Evolutionary conservation across 2,329 filamentous ascomycete species (phyloP).

Genomic region (Botrytis tulipae): DNA sequence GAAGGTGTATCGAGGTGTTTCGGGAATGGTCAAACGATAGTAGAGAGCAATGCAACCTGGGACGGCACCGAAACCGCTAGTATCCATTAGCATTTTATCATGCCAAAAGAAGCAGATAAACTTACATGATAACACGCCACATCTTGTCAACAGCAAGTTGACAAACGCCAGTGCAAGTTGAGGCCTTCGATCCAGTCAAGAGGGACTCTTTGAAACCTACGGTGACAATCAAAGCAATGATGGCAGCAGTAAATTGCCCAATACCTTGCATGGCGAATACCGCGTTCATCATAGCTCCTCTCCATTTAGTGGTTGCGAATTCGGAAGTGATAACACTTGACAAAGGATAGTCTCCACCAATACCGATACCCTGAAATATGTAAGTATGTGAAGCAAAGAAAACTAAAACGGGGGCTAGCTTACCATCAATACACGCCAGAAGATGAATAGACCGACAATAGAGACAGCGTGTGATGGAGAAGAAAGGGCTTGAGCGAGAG

Average conservation of each 20-base stretch:
- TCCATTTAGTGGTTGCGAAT: constrained; percentile 82
- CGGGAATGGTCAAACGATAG: constrained; percentile 80
- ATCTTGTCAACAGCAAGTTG: constrained; percentile 77
- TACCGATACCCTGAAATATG: constrained; percentile 53
- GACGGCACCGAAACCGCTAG: constrained; percentile 68
- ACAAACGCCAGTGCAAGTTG: constrained; percentile 62
- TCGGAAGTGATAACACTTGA: constrained; percentile 83
- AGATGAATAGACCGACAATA: constrained; percentile 67
- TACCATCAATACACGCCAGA: constrained; percentile 76
- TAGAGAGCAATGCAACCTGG: constrained; percentile 80
- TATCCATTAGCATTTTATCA: background rate
- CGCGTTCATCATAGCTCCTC: constrained; percentile 82
- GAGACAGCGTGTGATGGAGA: constrained; percentile 62
- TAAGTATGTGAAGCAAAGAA: constrained; percentile 32
- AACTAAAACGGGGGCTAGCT: background rate
- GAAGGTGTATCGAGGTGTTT: constrained; percentile 86
- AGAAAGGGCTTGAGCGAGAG: constrained; percentile 67
- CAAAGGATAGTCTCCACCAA: constrained; percentile 78
- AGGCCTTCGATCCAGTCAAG: constrained; percentile 48
- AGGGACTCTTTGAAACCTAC: constrained; percentile 68
- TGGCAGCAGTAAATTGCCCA: constrained; percentile 72
- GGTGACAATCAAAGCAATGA: constrained; percentile 73
- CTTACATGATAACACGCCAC: constrained; percentile 71
- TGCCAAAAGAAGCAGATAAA: background rate
- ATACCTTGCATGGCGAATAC: constrained; percentile 88